Evolutionary conservation across 805 yeast species (phyloP), one percentile per base, ranked within the genome.

Genomic region (Wickerhamiella brachini): DNA sequence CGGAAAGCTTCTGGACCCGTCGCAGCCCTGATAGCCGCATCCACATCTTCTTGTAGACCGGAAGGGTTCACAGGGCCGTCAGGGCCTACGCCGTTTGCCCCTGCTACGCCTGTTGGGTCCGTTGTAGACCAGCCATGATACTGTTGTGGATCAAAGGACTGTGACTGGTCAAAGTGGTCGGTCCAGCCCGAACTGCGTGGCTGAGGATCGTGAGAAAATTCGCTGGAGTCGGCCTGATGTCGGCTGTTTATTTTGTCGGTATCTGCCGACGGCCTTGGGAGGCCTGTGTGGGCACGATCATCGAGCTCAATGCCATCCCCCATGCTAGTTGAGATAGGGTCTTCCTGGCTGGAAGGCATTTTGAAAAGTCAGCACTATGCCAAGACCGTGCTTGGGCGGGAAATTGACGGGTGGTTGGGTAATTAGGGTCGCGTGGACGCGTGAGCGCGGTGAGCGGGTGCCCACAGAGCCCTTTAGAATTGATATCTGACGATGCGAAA

Each of bases 1-100:
- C 21, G 41, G 13, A 18, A 41, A 18, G 13, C 45, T 3, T 49
- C 31, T n/a, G 45, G 37, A 26, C 24, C n/a, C 9, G 45, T 23
- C 3, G 59, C 55, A 8, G 49, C 43, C 13, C 52, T 48, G 17
- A 57, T 51, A 3, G 59, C 59, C 7, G 51, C 56, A 2, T 38
- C 51, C 9, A 56, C 51, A 38, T 57, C 59, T 3, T 54, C 34
- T 41, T 51, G 54, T 42, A 56, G 45, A 41, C 57, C 51, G 45
- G n/a, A n/a, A n/a, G n/a, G n/a, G n/a, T n/a, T n/a, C n/a, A n/a
- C n/a, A n/a, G n/a, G n/a, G n/a, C n/a, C n/a, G n/a, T n/a, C n/a
- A n/a, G n/a, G n/a, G n/a, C n/a, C n/a, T n/a, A n/a, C n/a, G n/a
- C n/a, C n/a, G n/a, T n/a, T n/a, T n/a, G n/a, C n/a, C n/a, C n/a